Conservation (phyloP, 2,329 filamentous ascomycete genomes). For the Lithohypha guttulata region DNA sequence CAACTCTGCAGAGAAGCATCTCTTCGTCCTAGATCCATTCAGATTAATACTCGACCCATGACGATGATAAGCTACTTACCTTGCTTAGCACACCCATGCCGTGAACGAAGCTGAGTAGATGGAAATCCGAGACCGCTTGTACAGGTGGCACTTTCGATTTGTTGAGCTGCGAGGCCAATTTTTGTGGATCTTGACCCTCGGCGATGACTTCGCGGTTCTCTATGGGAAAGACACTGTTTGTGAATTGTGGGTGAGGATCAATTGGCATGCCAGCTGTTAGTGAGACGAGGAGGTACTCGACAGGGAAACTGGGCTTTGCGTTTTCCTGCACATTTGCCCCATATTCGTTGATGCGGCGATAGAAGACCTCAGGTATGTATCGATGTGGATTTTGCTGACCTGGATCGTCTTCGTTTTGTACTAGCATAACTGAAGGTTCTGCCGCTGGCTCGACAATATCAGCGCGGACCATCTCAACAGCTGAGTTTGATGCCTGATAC, state of each 20-base stretch:
- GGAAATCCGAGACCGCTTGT: slow-evolving; percentile 77
- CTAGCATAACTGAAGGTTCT: slow-evolving; percentile 86
- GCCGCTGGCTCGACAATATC: slow-evolving; percentile 93
- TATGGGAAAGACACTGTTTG: slow-evolving; percentile 62
- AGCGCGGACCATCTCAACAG: slow-evolving; percentile 91
- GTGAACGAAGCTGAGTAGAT: slow-evolving; percentile 79
- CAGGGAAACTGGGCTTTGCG: slow-evolving; percentile 89
- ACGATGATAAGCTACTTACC: slow-evolving; percentile 55
- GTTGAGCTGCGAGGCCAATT: slow-evolving; percentile 58
- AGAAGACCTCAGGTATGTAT: slow-evolving; percentile 97
- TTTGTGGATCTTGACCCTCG: slow-evolving; percentile 67
- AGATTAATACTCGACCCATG: too few relatives aligned
- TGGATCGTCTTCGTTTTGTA: slow-evolving; percentile 81
- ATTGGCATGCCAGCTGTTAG: slow-evolving; percentile 93
- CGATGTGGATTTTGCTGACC: slow-evolving; percentile 56
- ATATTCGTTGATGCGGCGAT: slow-evolving; percentile 90
- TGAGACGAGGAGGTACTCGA: slow-evolving; percentile 92
- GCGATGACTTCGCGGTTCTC: slow-evolving; percentile 85
- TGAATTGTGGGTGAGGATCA: slow-evolving; percentile 65
- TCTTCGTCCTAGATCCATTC: slow-evolving; percentile 88
- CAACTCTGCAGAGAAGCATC: slow-evolving; percentile 71
- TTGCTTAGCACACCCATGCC: slow-evolving; percentile 71
- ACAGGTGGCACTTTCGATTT: slow-evolving; percentile 54
- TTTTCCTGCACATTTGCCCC: slow-evolving; percentile 94
- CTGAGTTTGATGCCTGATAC: slow-evolving; percentile 91